Evolutionary conservation across 225 moss, liverwort and hornwort species (phyloP).

Genomic region (Antitrichia curtipendula): DNA sequence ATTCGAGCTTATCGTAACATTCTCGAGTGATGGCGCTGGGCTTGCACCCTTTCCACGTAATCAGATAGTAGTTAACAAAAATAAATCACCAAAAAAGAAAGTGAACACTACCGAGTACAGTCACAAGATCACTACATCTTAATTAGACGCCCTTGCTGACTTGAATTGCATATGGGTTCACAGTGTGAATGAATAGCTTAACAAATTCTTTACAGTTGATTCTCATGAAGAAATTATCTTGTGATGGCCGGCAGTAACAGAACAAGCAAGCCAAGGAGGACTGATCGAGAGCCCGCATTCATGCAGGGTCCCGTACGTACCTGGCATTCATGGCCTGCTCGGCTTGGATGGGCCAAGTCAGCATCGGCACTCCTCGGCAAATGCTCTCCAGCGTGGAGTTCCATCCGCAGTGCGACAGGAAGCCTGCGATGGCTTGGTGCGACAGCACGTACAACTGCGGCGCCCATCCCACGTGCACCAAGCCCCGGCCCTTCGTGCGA

Average conservation of each 20-base stretch:
- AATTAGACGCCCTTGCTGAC: too few relatives aligned
- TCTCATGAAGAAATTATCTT: not conserved
- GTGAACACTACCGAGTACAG: not conserved
- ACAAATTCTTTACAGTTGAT: too few relatives aligned
- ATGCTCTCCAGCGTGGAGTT: constrained; percentile 6
- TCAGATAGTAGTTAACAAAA: not conserved
- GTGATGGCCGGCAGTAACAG: not conserved
- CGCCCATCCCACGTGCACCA: not conserved
- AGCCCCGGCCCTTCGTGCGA: constrained; percentile 1
- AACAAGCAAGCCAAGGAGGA: not conserved
- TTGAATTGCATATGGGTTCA: too few relatives aligned
- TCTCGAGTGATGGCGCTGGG: not conserved
- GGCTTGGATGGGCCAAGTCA: constrained; percentile 10
- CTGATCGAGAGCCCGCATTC: not conserved
- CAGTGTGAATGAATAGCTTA: not conserved
- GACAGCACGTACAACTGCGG: constrained; percentile 3
- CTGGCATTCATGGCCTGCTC: constrained; percentile 17
- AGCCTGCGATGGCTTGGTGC: not conserved
- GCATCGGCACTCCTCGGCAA: not conserved
- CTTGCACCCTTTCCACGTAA: not conserved
- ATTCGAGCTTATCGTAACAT: not conserved
- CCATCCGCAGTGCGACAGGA: constrained; percentile 20
- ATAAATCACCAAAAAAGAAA: not conserved
- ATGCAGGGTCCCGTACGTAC: not conserved
- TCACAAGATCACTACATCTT: too few relatives aligned